Conservation (phyloP, 1,284 basidiomycete genomes). For the Trichosporon faecale region DNA sequence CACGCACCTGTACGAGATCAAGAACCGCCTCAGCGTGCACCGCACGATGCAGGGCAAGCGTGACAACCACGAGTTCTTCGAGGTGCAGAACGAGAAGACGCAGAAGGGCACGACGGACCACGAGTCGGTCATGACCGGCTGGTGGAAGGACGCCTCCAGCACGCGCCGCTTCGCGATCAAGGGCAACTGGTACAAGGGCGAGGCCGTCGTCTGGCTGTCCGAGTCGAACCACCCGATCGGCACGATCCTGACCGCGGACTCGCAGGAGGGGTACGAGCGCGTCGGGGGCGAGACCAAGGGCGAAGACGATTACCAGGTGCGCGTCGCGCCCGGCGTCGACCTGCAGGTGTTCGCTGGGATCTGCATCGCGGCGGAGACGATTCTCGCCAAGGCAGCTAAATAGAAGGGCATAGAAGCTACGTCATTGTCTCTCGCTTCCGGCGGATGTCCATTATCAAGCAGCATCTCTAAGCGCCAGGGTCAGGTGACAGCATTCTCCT, state of each 20-base stretch:
- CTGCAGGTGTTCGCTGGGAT: constrained; percentile 4
- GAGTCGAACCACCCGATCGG: background rate
- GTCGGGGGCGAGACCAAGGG: background rate
- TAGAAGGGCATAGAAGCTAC: background rate
- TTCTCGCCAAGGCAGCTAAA: background rate
- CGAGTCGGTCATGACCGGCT: background rate
- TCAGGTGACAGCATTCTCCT: background rate
- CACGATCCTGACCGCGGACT: background rate
- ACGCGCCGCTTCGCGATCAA: background rate
- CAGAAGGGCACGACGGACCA: background rate
- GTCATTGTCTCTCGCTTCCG: background rate
- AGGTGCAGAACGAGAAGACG: constrained; percentile 4
- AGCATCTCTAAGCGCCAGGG: background rate
- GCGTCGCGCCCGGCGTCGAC: background rate
- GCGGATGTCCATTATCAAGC: background rate
- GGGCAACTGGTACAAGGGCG: constrained; percentile 9
- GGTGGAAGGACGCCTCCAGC: background rate
- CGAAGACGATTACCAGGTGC: background rate
- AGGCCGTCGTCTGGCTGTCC: background rate
- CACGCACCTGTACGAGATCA: background rate
- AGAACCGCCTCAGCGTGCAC: background rate
- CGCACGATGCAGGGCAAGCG: constrained; percentile 6
- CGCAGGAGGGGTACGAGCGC: background rate
- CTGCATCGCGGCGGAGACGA: constrained; percentile 4
- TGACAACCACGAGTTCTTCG: background rate